phyloP scores from a whole-genome alignment of 371 early-diverging fungal species.

The Mortierella sp. region DNA sequence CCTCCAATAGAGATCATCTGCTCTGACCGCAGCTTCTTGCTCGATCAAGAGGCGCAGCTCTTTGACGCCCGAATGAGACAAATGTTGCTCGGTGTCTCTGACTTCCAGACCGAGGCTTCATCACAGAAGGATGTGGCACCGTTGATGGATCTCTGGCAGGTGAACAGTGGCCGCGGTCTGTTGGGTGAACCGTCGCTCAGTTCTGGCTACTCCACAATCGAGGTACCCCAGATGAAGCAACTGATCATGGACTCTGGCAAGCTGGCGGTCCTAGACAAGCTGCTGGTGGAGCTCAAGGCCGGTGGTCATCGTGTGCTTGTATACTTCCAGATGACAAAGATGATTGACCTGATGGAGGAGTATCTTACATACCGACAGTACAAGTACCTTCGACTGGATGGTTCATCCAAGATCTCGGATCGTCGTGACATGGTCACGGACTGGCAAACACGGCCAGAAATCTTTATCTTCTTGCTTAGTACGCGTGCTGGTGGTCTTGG shows the following conservation, averaged over 20 bases:
- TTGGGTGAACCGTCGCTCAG: conserved; percentile 41
- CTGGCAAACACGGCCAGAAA: conserved; percentile 91
- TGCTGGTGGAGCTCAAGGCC: conserved; percentile 89
- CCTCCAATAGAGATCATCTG: conserved; percentile 76
- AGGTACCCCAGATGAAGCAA: conserved; percentile 76
- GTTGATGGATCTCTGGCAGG: conserved; percentile 39
- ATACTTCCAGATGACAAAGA: conserved; percentile 99
- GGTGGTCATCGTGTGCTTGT: conserved; percentile 96
- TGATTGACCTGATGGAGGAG: conserved; percentile 98
- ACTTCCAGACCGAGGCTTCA: conserved; percentile 31
- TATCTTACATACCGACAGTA: conserved; percentile 92
- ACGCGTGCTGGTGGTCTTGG: conserved; percentile 99
- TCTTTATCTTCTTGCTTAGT: conserved; percentile 97
- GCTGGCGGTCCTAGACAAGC: conserved; percentile 86
- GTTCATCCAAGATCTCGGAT: conserved; percentile 91
- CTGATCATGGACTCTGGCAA: conserved; percentile 97
- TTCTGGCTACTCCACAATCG: conserved; percentile 47
- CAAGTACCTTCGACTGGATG: conserved; percentile 95
- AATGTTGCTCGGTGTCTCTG: conserved; percentile 62
- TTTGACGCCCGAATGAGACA: conserved; percentile 63
- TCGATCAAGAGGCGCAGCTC: conserved; percentile 64
- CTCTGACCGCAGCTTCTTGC: conserved; percentile 72
- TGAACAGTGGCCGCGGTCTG: conserved; percentile 48
- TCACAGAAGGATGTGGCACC: conserved; percentile 24
- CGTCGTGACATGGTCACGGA: conserved; percentile 94